These are phyloP conservation scores for Ceriops zippeliana DNA, from an alignment of 345 rosid species.

Conservation along the genomic window DNA sequence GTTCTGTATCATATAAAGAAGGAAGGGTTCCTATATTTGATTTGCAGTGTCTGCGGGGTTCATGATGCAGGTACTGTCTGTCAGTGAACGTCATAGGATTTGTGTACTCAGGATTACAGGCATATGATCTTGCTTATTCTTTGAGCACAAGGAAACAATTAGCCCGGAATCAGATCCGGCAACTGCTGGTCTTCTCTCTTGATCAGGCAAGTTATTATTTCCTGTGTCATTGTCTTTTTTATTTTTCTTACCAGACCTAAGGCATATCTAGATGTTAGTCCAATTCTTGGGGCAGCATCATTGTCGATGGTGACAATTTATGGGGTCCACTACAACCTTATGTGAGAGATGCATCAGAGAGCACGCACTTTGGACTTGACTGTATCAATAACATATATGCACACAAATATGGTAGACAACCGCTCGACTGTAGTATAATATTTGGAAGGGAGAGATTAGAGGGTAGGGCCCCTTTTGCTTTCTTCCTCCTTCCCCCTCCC, in stretches of 20 bases:
- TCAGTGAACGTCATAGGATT: constrained; percentile 74
- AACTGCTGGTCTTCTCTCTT: constrained; percentile 56
- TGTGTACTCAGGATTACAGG: constrained; percentile 65
- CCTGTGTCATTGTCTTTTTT: not conserved
- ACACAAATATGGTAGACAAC: too few relatives aligned
- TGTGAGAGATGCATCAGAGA: not conserved
- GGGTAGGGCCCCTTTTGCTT: too few relatives aligned
- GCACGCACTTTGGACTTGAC: constrained; percentile 12
- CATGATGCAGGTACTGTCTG: constrained; percentile 66
- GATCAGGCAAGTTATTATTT: constrained; percentile 62
- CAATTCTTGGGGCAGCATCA: constrained; percentile 6
- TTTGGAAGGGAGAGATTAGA: too few relatives aligned
- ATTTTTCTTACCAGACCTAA: constrained; percentile 20
- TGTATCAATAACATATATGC: not conserved
- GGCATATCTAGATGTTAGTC: constrained; percentile 1
- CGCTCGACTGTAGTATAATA: not conserved
- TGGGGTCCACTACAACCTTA: constrained; percentile 24
- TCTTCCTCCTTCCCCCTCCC: too few relatives aligned
- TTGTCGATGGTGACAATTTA: constrained; percentile 6
- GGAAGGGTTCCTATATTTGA: not conserved
- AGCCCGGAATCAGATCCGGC: constrained; percentile 41
- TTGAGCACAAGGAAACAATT: constrained; percentile 45
- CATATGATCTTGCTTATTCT: constrained; percentile 46
- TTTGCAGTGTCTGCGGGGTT: not conserved
- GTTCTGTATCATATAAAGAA: not conserved